Conservation (phyloP, 306 rosid genomes). For the Delonix regia region DNA sequence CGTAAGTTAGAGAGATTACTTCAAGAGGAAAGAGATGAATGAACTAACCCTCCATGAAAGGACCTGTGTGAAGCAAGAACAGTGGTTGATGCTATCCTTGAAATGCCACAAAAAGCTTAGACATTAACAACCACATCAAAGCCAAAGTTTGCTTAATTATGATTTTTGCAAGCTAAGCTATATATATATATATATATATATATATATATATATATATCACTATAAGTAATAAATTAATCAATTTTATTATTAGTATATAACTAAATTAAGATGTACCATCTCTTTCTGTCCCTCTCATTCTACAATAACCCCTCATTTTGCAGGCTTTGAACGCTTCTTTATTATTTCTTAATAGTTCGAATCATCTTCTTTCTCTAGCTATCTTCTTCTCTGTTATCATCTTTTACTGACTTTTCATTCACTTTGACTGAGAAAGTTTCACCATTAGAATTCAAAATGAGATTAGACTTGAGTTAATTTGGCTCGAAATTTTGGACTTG, state of each 20-base stretch:
- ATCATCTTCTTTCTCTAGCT: background rate
- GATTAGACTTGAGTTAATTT: background rate
- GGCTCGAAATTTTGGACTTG: background rate
- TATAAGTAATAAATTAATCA: too few species aligned
- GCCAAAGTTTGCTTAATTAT: conserved; percentile 40
- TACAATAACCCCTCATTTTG: conserved; percentile 47
- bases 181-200: background rate
- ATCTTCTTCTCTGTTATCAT: background rate
- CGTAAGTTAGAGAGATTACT: conserved; percentile 39
- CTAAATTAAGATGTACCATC: conserved; percentile 63
- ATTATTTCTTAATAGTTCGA: background rate
- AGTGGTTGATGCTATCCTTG: conserved; percentile 57
- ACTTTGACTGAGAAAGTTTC: background rate
- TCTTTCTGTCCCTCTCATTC: conserved; percentile 60
- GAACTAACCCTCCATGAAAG: conserved; percentile 65
- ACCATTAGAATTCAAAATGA: background rate
- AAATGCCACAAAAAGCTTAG: conserved; percentile 42
- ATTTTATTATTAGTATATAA: conserved; percentile 28
- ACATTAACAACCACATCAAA: conserved; percentile 50
- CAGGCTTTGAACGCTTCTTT: conserved; percentile 55
- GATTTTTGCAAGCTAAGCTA: conserved; percentile 88
- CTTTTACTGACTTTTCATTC: background rate
- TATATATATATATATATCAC: conserved; percentile 16
- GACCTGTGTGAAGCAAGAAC: conserved; percentile 43
- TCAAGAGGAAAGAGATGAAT: conserved; percentile 52